Conservation (phyloP, 2,329 filamentous ascomycete species). For the Dothistroma septosporum region DNA sequence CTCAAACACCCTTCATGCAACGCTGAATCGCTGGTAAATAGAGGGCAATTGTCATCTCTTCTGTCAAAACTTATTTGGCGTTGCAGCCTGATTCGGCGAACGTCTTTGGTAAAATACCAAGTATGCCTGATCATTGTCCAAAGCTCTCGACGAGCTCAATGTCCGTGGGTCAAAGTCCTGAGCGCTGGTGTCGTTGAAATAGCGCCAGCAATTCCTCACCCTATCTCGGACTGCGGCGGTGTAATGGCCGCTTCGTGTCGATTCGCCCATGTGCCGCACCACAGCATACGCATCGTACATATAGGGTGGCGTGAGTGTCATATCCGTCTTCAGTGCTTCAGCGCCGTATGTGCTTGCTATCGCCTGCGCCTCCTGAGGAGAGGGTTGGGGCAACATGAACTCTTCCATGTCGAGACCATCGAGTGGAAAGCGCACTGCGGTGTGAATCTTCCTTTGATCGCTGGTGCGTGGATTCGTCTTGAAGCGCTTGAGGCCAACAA, state of each 20-base stretch:
- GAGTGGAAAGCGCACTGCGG: conserved; percentile 71
- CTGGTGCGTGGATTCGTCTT: conserved; percentile 51
- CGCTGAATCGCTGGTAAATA: conserved; percentile 1
- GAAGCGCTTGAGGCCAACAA: conserved; percentile 72
- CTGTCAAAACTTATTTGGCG: conserved; percentile 3
- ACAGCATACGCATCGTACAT: conserved; percentile 84
- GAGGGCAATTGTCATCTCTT: not conserved
- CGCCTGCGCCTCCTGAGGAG: conserved; percentile 31
- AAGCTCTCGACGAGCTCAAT: conserved; percentile 33
- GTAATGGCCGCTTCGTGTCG: conserved; percentile 73
- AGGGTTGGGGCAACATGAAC: conserved; percentile 53
- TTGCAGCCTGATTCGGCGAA: conserved; percentile 3
- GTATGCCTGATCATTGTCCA: conserved; percentile 62
- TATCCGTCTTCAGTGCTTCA: conserved; percentile 32
- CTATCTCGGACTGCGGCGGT: conserved; percentile 56
- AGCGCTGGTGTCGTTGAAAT: conserved; percentile 56
- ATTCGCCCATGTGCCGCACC: conserved; percentile 68
- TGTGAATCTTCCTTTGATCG: conserved; percentile 63
- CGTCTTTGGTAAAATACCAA: conserved; percentile 56
- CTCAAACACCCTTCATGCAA: conserved; percentile 1
- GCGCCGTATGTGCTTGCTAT: conserved; percentile 33
- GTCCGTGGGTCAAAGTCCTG: conserved; percentile 56
- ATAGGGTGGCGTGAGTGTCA: conserved; percentile 54
- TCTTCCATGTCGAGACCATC: conserved; percentile 61
- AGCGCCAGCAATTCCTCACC: conserved; percentile 54